These are phyloP conservation scores for Leccinum variicolor DNA, from an alignment of 768 basidiomycete species.

Conservation along the genomic window DNA sequence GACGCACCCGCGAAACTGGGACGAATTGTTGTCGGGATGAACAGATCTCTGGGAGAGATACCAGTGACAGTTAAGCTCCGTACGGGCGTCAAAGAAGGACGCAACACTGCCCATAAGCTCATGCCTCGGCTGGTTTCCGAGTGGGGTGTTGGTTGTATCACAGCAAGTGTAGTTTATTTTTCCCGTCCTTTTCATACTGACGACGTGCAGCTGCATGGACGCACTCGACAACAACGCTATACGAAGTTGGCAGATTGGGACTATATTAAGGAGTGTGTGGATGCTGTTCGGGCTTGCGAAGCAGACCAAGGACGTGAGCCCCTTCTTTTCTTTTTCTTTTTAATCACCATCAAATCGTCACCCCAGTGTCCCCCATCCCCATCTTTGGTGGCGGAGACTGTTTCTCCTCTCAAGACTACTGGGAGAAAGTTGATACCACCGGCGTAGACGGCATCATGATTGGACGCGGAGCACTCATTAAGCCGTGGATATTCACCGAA, in stretches of 20 bases:
- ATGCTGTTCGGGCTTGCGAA: slow-evolving; percentile 68
- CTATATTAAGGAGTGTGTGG: slow-evolving; percentile 86
- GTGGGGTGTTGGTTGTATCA: slow-evolving; percentile 45
- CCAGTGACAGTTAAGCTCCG: slow-evolving; percentile 91
- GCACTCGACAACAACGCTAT: slow-evolving; percentile 93
- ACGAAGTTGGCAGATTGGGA: slow-evolving; percentile 91
- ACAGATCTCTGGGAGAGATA: slow-evolving; percentile 81
- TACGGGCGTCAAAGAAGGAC: slow-evolving; percentile 87
- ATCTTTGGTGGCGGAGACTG: slow-evolving; percentile 97
- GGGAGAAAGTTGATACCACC: slow-evolving; percentile 66
- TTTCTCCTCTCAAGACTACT: slow-evolving; percentile 84
- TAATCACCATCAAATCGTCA: neutral
- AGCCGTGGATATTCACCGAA: slow-evolving; percentile 96
- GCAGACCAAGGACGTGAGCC: slow-evolving; percentile 67
- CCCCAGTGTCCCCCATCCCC: slow-evolving; percentile 74
- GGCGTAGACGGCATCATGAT: slow-evolving; percentile 97
- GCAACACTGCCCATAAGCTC: slow-evolving; percentile 84
- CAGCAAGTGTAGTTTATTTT: slow-evolving; percentile 25
- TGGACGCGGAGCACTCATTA: slow-evolving; percentile 91
- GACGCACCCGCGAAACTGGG: slow-evolving; percentile 80
- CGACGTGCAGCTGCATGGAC: slow-evolving; percentile 77
- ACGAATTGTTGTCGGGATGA: slow-evolving; percentile 90
- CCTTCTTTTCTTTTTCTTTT: neutral
- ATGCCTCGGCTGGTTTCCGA: slow-evolving; percentile 73
- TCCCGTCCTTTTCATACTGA: neutral